Evolutionary conservation across 768 basidiomycete species (phyloP), one percentile per base, ranked within the genome.

Genomic region (Steccherinum ochraceum): DNA sequence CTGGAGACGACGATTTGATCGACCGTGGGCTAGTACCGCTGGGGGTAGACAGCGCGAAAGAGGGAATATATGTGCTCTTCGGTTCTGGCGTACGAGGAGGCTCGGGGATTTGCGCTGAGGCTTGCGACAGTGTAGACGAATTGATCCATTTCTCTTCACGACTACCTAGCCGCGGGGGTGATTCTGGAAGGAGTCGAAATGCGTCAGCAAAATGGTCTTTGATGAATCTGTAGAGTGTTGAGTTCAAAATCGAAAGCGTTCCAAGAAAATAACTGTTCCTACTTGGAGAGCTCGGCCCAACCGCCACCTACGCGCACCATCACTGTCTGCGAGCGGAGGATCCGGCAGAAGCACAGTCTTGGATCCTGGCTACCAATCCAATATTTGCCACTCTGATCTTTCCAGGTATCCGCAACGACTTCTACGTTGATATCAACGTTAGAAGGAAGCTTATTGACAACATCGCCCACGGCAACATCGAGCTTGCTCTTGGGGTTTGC

Each of bases 261-360:
- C 10, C 10, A 46, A 45, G 12, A 19, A 40, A 35, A 23, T 30
- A 21, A 73, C 84, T n/a, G n/a, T n/a, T n/a, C n/a, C 43, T 64
- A 94, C 93, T 84, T 92, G 18, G 90, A 91, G 48, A 97, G 69
- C 65, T 95, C 93, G 50, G 81, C 72, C 93, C 93, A 97, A 16
- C 94, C 94, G 27, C 94, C 94, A 23, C 93, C 93, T 12, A 96
- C 91, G 52, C 93, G 81, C 41, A 97, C 93, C 93, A 96, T 96
- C 55, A 95, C 93, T 0, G 89, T 93, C 60, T 92, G 88, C 1
- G 88, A 92, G 11, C 92, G 83, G 23, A 95, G 69, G 43, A 95
- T 95, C 23, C 93, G 80, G 65, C 92, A 93, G 66, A 93, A 95
- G 66, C 91, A 94, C 25, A 95, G 72, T 65, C 84, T 92, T 4